A percentile compares a stretch with the other conserved stretches of the same genome.
These are phyloP conservation scores for Sequoiadendron giganteum DNA, from an alignment of 75 land plant genomes.

Conservation along the genomic window DNA sequence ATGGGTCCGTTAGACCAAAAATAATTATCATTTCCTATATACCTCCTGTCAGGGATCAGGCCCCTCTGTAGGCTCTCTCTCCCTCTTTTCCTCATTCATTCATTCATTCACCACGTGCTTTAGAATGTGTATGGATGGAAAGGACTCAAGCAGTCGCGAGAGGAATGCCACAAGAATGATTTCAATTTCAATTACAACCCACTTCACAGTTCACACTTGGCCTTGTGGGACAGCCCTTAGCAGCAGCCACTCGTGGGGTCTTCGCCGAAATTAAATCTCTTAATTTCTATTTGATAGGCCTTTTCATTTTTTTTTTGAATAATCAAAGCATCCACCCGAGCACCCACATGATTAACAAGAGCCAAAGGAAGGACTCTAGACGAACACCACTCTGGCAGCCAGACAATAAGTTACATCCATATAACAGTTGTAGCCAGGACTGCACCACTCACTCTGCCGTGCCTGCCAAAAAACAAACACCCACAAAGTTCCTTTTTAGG, in stretches of 20 bases:
- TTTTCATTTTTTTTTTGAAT: background rate
- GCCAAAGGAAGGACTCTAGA: background rate
- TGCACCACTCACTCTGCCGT: slow-evolving; percentile 9
- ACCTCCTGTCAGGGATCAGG: slow-evolving; percentile 1
- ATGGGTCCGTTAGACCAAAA: slow-evolving; percentile 8
- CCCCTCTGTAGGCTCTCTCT: background rate
- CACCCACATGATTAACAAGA: background rate
- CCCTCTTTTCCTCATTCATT: background rate
- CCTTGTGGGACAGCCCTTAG: background rate
- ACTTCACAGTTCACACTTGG: background rate
- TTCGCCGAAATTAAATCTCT: background rate
- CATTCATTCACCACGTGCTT: slow-evolving; percentile 9
- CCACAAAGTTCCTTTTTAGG: slow-evolving; percentile 4
- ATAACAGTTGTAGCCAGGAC: background rate
- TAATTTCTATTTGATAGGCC: background rate
- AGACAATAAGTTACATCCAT: slow-evolving; percentile 1
- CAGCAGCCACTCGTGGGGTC: slow-evolving; percentile 12
- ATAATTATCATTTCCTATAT: slow-evolving; percentile 3
- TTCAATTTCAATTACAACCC: background rate
- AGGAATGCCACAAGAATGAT: background rate
- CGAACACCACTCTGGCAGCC: background rate
- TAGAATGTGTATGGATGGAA: background rate
- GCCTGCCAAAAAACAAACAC: slow-evolving; percentile 1
- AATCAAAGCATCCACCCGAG: background rate
- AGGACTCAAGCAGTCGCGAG: background rate